phyloP scores from a whole-genome alignment of 2,329 filamentous ascomycete species.

The Curvularia lunata region DNA sequence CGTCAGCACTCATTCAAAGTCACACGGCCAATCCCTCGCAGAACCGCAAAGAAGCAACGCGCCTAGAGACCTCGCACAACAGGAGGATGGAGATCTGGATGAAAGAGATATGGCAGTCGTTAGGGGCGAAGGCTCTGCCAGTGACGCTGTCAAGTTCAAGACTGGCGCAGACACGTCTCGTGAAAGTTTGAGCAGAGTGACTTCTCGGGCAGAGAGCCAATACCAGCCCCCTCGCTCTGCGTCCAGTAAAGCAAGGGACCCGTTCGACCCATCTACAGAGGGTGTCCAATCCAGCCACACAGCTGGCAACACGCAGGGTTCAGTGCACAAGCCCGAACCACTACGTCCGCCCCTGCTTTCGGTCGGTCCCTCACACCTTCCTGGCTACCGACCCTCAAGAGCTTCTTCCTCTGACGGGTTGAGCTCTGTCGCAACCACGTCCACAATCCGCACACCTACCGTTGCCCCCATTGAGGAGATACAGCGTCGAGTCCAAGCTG shows the following conservation, averaged over 20 bases:
- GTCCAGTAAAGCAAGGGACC: conserved; percentile 27
- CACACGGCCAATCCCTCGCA: conserved; percentile 25
- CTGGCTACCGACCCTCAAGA: conserved; percentile 54
- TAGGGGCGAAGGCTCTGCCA: conserved; percentile 29
- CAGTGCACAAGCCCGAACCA: conserved; percentile 37
- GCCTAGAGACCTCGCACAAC: conserved; percentile 30
- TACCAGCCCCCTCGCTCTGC: conserved; percentile 31
- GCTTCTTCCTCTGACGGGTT: conserved; percentile 55
- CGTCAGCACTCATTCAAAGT: conserved; percentile 32
- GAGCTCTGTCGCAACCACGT: conserved; percentile 46
- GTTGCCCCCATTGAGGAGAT: conserved; percentile 43
- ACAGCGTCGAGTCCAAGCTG: conserved; percentile 28
- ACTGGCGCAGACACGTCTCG: conserved; percentile 30
- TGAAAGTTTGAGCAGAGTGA: conserved; percentile 30
- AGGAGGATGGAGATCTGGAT: conserved; percentile 43
- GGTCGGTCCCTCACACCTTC: conserved; percentile 56
- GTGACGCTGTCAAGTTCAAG: conserved; percentile 32
- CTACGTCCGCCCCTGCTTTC: conserved; percentile 51
- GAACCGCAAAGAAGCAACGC: conserved; percentile 29
- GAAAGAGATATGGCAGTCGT: conserved; percentile 42
- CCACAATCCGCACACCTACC: conserved; percentile 41
- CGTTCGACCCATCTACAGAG: conserved; percentile 34
- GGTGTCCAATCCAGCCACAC: conserved; percentile 29
- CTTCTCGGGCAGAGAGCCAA: conserved; percentile 34
- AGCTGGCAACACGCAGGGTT: conserved; percentile 30